A percentile compares a stretch with the other conserved stretches of the same genome.
These are phyloP conservation scores for Monosporozyma yasuniensis DNA, from an alignment of 805 yeast genomes.

Conservation along the genomic window DNA sequence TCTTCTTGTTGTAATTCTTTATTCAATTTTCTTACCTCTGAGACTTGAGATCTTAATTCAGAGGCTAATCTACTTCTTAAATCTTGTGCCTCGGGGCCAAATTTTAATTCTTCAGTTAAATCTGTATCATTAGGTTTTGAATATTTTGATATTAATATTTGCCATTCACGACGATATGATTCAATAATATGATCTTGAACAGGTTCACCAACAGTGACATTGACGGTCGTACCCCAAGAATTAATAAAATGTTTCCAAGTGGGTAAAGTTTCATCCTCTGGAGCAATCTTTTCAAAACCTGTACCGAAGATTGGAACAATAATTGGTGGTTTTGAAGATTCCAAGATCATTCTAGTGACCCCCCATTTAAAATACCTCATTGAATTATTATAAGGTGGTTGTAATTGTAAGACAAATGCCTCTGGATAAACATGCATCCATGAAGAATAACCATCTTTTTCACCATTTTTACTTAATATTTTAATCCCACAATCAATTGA, in stretches of 20 bases:
- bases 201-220: conserved; percentile 63
- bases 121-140: conserved; percentile 43
- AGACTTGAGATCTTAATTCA: conserved; percentile 54
- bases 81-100: conserved; percentile 55
- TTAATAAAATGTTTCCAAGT: conserved; percentile 51
- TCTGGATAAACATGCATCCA: conserved; percentile 97
- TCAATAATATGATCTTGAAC: conserved; percentile 52
- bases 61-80: conserved; percentile 66
- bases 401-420: conserved; percentile 80
- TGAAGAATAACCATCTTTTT: conserved; percentile 61
- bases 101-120: conserved; percentile 50
- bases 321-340: conserved; percentile 74
- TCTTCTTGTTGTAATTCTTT: conserved; percentile 52
- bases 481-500: conserved; percentile 80
- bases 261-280: conserved; percentile 54
- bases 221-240: conserved; percentile 57
- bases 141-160: conserved; percentile 45
- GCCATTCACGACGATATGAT: conserved; percentile 63
- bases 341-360: conserved; percentile 71
- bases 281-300: conserved; percentile 82
- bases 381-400: conserved; percentile 71
- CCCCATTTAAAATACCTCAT: conserved; percentile 98
- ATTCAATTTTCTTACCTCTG: conserved; percentile 34
- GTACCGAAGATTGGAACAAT: conserved; percentile 77
- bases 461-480: conserved; percentile 60